phyloP scores from a whole-genome alignment of 2,329 filamentous ascomycete genomes.

The Incumbomyces delicatus region DNA sequence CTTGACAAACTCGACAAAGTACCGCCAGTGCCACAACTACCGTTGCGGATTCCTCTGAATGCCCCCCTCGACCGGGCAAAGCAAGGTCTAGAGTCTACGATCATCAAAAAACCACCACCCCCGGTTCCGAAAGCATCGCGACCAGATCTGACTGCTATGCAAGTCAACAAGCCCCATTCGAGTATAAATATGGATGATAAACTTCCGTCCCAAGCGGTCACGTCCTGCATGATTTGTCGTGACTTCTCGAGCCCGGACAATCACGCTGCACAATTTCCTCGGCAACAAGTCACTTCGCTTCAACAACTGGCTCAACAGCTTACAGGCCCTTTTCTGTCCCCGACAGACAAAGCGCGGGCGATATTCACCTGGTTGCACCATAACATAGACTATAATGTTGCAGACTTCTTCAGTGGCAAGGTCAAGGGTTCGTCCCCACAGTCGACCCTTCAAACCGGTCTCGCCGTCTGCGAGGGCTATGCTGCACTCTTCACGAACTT shows the following conservation, averaged over 20 bases:
- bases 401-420: conserved; percentile 64
- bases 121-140: conserved; percentile 46
- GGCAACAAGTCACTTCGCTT: conserved; percentile 61
- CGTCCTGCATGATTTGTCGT: conserved; percentile 66
- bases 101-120: conserved; percentile 24
- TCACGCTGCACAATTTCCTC: conserved; percentile 68
- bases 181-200: conserved; percentile 11
- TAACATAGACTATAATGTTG: conserved; percentile 77
- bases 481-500: conserved; percentile 72
- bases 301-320: conserved; percentile 68
- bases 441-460: conserved; percentile 63
- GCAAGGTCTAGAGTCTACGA: not conserved
- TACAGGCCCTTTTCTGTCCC: conserved; percentile 67
- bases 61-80: not conserved
- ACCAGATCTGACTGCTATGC: conserved; percentile 48
- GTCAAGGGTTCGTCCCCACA: conserved; percentile 59
- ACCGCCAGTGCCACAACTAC: conserved; percentile 9
- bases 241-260: conserved; percentile 77
- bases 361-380: conserved; percentile 96
- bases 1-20: not conserved
- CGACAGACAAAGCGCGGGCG: conserved; percentile 81
- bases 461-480: conserved; percentile 88
- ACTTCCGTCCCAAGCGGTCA: conserved; percentile 13
- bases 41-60: not conserved
- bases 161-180: conserved; percentile 41